Percentiles rank a stretch among this genome's conserved stretches.
phyloP scores from a whole-genome alignment of 805 yeast species.

The Nakazawaea sp. region DNA sequence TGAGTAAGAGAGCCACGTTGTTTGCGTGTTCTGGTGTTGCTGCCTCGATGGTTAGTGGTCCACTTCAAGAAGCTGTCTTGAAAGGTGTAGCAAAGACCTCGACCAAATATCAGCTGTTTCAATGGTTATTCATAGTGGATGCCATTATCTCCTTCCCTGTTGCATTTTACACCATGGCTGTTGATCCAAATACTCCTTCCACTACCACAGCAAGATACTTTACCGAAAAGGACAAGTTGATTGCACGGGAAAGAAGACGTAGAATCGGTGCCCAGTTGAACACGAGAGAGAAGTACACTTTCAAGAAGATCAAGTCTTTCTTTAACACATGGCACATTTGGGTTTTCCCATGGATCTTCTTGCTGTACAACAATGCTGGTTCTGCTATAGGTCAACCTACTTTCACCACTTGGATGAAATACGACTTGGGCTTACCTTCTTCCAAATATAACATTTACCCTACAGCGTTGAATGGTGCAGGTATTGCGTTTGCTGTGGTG shows the following conservation, averaged over 20 bases:
- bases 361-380: constrained; percentile 30
- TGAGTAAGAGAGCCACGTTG: constrained; percentile 27
- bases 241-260: constrained; percentile 42
- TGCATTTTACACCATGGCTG: constrained; percentile 34
- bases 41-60: constrained; percentile 31
- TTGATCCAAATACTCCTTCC: constrained; percentile 39
- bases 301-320: constrained; percentile 31
- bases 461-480: constrained; percentile 29
- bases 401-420: constrained; percentile 37
- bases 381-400: constrained; percentile 33
- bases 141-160: constrained; percentile 30
- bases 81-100: constrained; percentile 15
- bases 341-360: constrained; percentile 33
- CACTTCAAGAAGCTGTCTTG: constrained; percentile 28
- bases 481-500: constrained; percentile 29
- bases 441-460: constrained; percentile 34
- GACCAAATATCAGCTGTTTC: constrained; percentile 27
- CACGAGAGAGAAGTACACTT: constrained; percentile 33
- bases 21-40: constrained; percentile 29
- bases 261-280: constrained; percentile 36
- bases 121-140: constrained; percentile 41
- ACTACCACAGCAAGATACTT: constrained; percentile 36
- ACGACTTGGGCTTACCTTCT: constrained; percentile 24
- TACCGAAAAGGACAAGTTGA: constrained; percentile 32
- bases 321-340: constrained; percentile 44